Base-by-base conservation (phyloP, 2,329 filamentous ascomycete genomes). In the Davidsoniella eucalypti region DNA sequence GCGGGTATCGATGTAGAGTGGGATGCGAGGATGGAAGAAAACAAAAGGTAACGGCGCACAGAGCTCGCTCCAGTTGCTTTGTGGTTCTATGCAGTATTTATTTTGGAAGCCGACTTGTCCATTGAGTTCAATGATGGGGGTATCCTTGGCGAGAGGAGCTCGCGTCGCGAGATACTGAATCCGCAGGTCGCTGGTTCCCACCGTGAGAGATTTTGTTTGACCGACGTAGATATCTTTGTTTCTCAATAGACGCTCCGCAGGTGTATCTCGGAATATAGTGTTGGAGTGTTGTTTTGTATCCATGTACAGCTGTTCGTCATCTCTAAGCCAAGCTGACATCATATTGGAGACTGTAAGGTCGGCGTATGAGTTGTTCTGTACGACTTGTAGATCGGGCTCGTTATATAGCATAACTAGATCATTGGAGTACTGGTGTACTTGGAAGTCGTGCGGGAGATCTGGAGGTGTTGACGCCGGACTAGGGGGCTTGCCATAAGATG, bases 1-100 rank as follows among this genome's bases (percentile, higher is more conserved):
- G 53, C 92, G 76, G 8, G 88, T 92, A 64, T 95, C 92, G 59
- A 98, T 92, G 65, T 88, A 94, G 10, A 98, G 75, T 0, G 90
- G 90, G 7, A 96, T 76, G 52, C 81, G 74, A 1, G 87, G 86
- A 59, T 93, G 88, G 64, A 96, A 90, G 61, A 88, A 86, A 21
- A 90, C 83, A 58, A 87, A 87, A 1, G 84, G 84, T 2, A 79
- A 65, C 3, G 78, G 76, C 2, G 74, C 76, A 12, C 70, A 73
- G 9, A 84, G 64, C 48, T 84, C 80, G 33, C 73, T 67, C 80
- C 81, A 87, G 7, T 78, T 69, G 57, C 84, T 86, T 26, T 71
- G 70, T 1, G 73, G 67, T 49, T 84, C 73, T 9, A 73, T 69
- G 56, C 79, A 85, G 57, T 87, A 87, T 52, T 82, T 75, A 45